A percentile compares a stretch with the other conserved stretches of the same genome.
Conservation (phyloP, 2,329 filamentous ascomycete genomes). For the Fulvia fulva region DNA sequence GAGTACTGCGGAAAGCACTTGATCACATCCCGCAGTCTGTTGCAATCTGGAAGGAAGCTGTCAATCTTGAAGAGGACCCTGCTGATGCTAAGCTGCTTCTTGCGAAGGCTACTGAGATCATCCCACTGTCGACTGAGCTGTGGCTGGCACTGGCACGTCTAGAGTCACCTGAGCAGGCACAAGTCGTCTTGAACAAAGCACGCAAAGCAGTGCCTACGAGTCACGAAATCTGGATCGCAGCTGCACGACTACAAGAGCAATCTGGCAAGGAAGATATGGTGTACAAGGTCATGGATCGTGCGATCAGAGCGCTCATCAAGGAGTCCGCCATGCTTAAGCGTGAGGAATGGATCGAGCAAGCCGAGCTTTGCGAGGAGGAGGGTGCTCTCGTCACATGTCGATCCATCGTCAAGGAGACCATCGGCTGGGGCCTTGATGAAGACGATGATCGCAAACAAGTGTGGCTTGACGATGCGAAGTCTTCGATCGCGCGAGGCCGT, state of each 20-base stretch:
- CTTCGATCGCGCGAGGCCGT: slow-evolving; percentile 72
- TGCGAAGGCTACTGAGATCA: slow-evolving; percentile 92
- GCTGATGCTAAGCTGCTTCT: slow-evolving; percentile 83
- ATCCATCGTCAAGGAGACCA: slow-evolving; percentile 85
- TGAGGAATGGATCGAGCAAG: slow-evolving; percentile 94
- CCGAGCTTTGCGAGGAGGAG: slow-evolving; percentile 91
- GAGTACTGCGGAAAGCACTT: slow-evolving; percentile 84
- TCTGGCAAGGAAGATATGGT: slow-evolving; percentile 77
- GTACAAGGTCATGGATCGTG: slow-evolving; percentile 86
- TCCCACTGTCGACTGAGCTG: slow-evolving; percentile 86
- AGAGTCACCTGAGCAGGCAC: slow-evolving; percentile 85
- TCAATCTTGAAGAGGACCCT: slow-evolving; percentile 88
- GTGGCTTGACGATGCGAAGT: slow-evolving; percentile 90
- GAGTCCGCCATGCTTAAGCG: slow-evolving; percentile 95
- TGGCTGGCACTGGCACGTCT: slow-evolving; percentile 92
- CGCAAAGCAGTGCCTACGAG: slow-evolving; percentile 91
- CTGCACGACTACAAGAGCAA: slow-evolving; percentile 82
- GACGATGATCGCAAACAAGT: slow-evolving; percentile 94
- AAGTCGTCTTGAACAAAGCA: slow-evolving; percentile 91
- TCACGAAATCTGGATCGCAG: slow-evolving; percentile 94
- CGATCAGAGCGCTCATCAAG: slow-evolving; percentile 79
- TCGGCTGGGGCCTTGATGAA: slow-evolving; percentile 90
- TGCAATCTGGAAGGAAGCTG: slow-evolving; percentile 94
- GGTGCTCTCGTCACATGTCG: slow-evolving; percentile 81
- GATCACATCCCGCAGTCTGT: slow-evolving; percentile 93